Base-by-base conservation (phyloP, 805 yeast species). In the Blastobotrys parvus region DNA sequence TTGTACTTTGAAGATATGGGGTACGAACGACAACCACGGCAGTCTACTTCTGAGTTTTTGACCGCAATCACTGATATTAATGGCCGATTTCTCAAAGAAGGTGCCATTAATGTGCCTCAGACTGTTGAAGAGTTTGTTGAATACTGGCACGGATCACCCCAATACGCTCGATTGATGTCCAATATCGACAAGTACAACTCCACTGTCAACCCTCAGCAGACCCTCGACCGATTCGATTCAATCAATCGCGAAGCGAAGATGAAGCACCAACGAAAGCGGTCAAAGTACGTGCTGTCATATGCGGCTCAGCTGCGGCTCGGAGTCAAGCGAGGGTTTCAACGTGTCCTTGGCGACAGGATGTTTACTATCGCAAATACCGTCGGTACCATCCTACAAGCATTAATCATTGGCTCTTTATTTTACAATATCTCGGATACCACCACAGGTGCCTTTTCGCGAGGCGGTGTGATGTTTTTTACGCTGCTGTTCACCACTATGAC, bases 1-100 rank as follows among this genome's bases (percentile, higher is more conserved):
- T 59, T 62, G 22, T 82, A 74, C 57, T 82, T 82, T 55, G 70
- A 69, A 48, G 65, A 67, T 17, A 75, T 82, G 82, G 89, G 89
- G n/a, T 82, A 67, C 52, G 60, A 65, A 31, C 76, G 80, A 47
- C 82, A 81, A 18, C 65, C 73, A 5, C 70, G 87, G 54, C 84
- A 78, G 63, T 71, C 82, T 2, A 77, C 84, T 11, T 81, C 86
- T 11, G 87, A 81, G 55, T 81, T 79, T 56, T 62, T 80, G 52
- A 80, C 86, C 1, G 75, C 85, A 1, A 68, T 80, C 11, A 78
- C 88, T 5, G 82, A 78, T 56, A 83, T 86, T 8, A 63, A 64
- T 4, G 87, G 80, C 41, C 70, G 88, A 56, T 61, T 52, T 46
- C 56, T 73, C 2, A 61, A 61, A 41, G 56, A 62, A 21, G 85